phyloP scores from a whole-genome alignment of 257 asterid genomes.

The Gentiana straminea region DNA sequence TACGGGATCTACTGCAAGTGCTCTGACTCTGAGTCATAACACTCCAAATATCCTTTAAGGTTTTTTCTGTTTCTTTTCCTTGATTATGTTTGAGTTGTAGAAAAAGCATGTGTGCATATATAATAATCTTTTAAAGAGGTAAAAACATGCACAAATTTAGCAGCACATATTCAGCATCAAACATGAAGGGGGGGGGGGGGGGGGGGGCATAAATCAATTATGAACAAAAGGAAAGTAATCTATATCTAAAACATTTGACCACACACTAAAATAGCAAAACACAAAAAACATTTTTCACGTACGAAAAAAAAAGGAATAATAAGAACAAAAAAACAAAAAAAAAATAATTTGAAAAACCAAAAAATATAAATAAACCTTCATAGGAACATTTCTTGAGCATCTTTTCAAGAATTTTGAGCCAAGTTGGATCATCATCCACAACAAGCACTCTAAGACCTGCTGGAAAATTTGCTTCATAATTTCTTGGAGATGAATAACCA shows the following conservation, averaged over 20 bases:
- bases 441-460: slow-evolving; percentile 91
- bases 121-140: too few species aligned
- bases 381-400: slow-evolving; percentile 92
- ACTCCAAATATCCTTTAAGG: too few species aligned
- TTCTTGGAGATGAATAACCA: slow-evolving; percentile 57
- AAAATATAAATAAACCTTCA: slow-evolving; percentile 46
- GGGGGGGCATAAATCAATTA: too few species aligned
- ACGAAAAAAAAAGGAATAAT: not conserved
- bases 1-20: too few species aligned
- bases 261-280: not conserved
- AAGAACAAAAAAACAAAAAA: not conserved
- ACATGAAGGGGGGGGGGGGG: not conserved
- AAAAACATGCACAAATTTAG: too few species aligned
- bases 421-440: slow-evolving; percentile 94
- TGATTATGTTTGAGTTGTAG: too few species aligned
- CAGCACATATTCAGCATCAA: not conserved
- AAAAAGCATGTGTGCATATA: too few species aligned
- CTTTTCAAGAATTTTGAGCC: slow-evolving; percentile 95
- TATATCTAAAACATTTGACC: too few species aligned
- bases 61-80: too few species aligned
- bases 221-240: too few species aligned
- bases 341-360: not conserved
- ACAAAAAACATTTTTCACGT: not conserved
- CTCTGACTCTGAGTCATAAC: too few species aligned
- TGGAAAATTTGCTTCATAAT: slow-evolving; percentile 47